Evolutionary conservation across 2,329 filamentous ascomycete species (phyloP), one percentile per base, ranked within the genome.

Genomic region (Alternaria triticina): DNA sequence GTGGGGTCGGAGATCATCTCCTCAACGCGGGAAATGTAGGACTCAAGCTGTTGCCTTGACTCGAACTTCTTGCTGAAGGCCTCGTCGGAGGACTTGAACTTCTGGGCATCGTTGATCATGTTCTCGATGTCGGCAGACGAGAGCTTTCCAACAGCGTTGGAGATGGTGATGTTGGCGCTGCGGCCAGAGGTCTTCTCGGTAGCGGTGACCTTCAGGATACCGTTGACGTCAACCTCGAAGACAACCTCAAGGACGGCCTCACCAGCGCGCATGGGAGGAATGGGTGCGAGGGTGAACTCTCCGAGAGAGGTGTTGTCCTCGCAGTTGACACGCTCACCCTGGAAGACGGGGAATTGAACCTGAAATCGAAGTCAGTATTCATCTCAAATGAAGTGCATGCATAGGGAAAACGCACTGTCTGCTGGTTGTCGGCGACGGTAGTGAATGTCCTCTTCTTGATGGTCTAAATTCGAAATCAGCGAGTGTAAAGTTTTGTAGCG

Each of bases 21-120:
- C 89, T 99, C 96, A 70, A 98, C 95, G 81, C 95, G 93, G 82
- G 92, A 91, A 83, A 99, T 97, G 89, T 99, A 99, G 55, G 93
- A 95, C 89, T 99, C 96, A 73, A 99, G 92, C 86, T 97, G 94
- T 87, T 99, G 96, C 87, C 96, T 94, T 70, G 96, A 92, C 89
- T 99, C 96, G 83, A 98, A 97, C 82, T 92, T 92, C 93, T 98
- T 98, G 90, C 91, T 96, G 90, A 98, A 99, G 69, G 94, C 95
- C 84, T 98, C 95, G 76, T 99, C 96, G 84, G 89, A 94, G 84
- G 86, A 88, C 93, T 99, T 99, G 92, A 97, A 99, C 86, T 97
- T 96, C 86, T 95, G 94, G 78, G 96, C 96, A 76, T 99, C 92
- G 82, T 86, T 91, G 82, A 99, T 93, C 95, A 98, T 98, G 86